phyloP scores from a whole-genome alignment of 169 alveolate genomes.

The Eimeria sp. region DNA sequence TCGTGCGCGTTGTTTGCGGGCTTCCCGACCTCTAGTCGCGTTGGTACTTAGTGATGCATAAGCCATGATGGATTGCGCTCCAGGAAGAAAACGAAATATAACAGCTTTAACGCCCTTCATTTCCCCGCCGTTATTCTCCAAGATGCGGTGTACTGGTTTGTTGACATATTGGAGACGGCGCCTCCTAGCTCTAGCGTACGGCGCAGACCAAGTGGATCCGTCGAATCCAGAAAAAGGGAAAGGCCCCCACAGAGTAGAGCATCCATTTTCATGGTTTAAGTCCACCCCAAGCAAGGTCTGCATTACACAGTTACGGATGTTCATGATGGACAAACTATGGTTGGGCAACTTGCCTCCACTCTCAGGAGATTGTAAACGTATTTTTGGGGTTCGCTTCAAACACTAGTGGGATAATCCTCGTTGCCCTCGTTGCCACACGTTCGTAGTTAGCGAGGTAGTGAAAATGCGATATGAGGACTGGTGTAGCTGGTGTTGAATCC shows the following conservation, averaged over 20 bases:
- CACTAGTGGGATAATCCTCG: not conserved
- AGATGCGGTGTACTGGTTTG: not conserved
- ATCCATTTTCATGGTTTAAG: not conserved
- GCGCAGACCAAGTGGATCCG: constrained; percentile 19
- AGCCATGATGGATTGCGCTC: not conserved
- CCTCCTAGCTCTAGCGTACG: not conserved
- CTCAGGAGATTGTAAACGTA: not conserved
- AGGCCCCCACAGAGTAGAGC: constrained; percentile 4
- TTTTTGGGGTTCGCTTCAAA: not conserved
- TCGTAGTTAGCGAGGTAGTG: not conserved
- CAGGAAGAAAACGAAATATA: constrained; percentile 20
- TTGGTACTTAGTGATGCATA: not conserved
- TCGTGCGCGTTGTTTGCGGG: not conserved
- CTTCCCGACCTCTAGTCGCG: constrained; percentile 35
- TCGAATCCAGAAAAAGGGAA: not conserved
- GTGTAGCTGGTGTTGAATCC: not conserved
- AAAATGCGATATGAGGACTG: not conserved
- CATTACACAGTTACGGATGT: not conserved
- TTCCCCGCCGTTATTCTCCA: constrained; percentile 6
- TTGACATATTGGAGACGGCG: not conserved
- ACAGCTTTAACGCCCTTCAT: not conserved
- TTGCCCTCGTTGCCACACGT: not conserved
- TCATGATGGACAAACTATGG: not conserved
- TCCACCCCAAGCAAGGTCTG: constrained; percentile 44
- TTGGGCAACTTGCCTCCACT: too few relatives aligned